Conservation (phyloP, 2,329 filamentous ascomycete species). For the Cadophora luteo-olivacea region DNA sequence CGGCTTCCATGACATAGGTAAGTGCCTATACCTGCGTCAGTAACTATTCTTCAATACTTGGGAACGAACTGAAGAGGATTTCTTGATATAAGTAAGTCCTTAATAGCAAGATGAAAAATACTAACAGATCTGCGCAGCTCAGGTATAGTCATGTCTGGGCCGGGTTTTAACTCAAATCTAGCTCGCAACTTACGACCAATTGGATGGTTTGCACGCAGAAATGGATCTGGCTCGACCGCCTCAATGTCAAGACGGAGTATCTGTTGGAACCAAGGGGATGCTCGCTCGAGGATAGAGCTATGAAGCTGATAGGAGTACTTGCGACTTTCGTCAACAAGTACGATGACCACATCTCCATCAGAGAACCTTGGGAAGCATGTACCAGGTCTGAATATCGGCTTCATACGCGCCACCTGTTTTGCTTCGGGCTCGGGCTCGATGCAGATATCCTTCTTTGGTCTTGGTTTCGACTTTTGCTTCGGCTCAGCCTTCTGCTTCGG, state of each 20-base stretch:
- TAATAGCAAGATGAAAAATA: too few species aligned
- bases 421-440: too few species aligned
- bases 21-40: background rate
- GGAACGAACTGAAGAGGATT: too few species aligned
- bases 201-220: background rate
- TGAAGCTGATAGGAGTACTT: slow-evolving; percentile 25
- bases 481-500: background rate
- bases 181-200: background rate
- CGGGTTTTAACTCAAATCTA: slow-evolving; percentile 21
- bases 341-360: slow-evolving; percentile 25
- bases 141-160: background rate
- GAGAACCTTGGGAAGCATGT: slow-evolving; percentile 25
- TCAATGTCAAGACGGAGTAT: background rate
- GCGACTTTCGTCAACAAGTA: background rate
- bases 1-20: background rate
- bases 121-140: slow-evolving; percentile 18
- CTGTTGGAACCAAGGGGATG: slow-evolving; percentile 27
- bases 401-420: background rate
- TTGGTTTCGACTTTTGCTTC: background rate
- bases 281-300: slow-evolving; percentile 1
- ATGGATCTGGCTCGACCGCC: slow-evolving; percentile 17
- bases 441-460: background rate
- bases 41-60: too few species aligned
- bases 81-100: too few species aligned
- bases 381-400: background rate